phyloP scores from a whole-genome alignment of 2,329 filamentous ascomycete species.

The Shiraia sp. region DNA sequence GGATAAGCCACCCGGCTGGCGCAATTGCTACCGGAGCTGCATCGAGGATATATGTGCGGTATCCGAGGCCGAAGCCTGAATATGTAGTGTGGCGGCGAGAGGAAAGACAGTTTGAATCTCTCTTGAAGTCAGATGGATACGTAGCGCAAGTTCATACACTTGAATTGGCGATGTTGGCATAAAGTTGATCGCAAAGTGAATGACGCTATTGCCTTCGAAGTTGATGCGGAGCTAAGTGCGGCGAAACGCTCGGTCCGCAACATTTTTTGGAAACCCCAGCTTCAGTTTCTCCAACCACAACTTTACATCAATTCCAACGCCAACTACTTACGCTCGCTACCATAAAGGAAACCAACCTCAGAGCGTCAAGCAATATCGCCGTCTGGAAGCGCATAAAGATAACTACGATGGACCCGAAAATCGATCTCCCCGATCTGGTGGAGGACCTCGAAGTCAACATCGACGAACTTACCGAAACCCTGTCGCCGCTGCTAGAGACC shows the following conservation, averaged over 20 bases:
- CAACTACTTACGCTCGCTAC: conserved; percentile 1
- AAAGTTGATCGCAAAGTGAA: conserved; percentile 9
- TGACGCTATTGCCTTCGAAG: conserved; percentile 8
- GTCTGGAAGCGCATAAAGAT: no score
- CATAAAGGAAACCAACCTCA: neutral
- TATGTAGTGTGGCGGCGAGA: conserved; percentile 40
- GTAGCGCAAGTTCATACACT: conserved; percentile 1
- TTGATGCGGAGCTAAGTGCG: conserved; percentile 17
- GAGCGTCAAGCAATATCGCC: neutral
- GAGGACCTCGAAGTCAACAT: conserved; percentile 77
- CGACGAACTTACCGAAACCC: conserved; percentile 73
- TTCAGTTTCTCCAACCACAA: conserved; percentile 1
- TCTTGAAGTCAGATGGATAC: conserved; percentile 16
- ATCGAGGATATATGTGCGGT: conserved; percentile 45
- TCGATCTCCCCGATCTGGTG: conserved; percentile 66
- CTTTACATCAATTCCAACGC: conserved; percentile 3
- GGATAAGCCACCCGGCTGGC: conserved; percentile 50
- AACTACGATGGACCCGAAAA: conserved; percentile 62
- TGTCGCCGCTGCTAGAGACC: conserved; percentile 72
- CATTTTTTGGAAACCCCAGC: conserved; percentile 19
- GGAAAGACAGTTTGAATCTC: conserved; percentile 50
- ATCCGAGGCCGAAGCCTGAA: conserved; percentile 53
- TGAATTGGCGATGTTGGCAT: no score
- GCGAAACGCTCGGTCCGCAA: conserved; percentile 30
- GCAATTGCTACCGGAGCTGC: conserved; percentile 47